These are phyloP conservation scores for Phaeotremella fagi DNA, from an alignment of 768 basidiomycete genomes.

Conservation along the genomic window DNA sequence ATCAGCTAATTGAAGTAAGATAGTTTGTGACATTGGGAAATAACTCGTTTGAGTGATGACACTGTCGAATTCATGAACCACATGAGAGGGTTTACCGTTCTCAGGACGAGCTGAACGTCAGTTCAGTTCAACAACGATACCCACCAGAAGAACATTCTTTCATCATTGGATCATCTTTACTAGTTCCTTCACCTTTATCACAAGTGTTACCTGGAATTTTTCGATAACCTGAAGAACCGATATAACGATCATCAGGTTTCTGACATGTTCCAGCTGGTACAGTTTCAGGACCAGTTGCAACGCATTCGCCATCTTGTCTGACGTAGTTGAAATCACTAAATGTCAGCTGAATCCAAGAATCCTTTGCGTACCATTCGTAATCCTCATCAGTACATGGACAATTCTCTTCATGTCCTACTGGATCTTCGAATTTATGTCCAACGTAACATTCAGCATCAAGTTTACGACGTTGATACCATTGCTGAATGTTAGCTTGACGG, in stretches of 20 bases:
- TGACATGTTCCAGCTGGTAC: slow-evolving; percentile 65
- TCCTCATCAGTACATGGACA: slow-evolving; percentile 82
- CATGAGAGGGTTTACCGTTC: slow-evolving; percentile 72
- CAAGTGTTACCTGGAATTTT: slow-evolving; percentile 92
- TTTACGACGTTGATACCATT: slow-evolving; percentile 90
- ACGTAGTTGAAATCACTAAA: slow-evolving; percentile 43
- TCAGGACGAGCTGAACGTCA: slow-evolving; percentile 62
- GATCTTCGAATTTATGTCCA: slow-evolving; percentile 81
- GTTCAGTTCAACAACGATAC: slow-evolving; percentile 11
- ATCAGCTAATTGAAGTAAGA: slow-evolving; percentile 75
- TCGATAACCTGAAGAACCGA: slow-evolving; percentile 86
- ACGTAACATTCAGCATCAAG: slow-evolving; percentile 79
- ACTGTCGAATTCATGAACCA: slow-evolving; percentile 52
- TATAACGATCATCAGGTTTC: slow-evolving; percentile 59
- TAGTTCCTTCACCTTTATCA: slow-evolving; percentile 55
- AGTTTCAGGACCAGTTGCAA: slow-evolving; percentile 79
- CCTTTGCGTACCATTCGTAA: slow-evolving; percentile 75
- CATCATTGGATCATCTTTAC: slow-evolving; percentile 63
- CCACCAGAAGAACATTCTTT: slow-evolving; percentile 77
- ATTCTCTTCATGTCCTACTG: slow-evolving; percentile 71
- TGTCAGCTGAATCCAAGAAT: not conserved
- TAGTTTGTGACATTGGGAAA: slow-evolving; percentile 74
- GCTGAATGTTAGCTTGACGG: slow-evolving; percentile 53
- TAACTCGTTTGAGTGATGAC: slow-evolving; percentile 68
- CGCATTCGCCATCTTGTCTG: slow-evolving; percentile 66